Percentiles rank a stretch among this genome's conserved stretches.
Conservation (phyloP, 371 early-diverging fungal genomes). For the Rhizopus microsporus region DNA sequence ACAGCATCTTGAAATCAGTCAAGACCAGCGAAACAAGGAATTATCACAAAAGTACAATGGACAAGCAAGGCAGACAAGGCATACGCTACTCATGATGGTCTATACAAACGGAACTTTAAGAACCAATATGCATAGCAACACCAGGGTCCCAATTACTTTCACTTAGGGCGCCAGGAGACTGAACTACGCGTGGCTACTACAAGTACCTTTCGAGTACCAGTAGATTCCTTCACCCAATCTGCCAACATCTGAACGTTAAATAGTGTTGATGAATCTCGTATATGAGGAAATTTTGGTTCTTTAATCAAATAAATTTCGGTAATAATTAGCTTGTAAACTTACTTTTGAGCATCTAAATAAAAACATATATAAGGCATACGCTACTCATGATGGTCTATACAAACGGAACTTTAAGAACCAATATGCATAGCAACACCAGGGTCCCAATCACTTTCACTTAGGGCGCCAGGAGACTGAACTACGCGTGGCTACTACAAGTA, state of each 20-base stretch:
- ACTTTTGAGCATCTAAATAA: too few relatives aligned
- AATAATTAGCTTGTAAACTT: too few relatives aligned
- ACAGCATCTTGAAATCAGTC: too few relatives aligned
- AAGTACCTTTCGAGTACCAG: slow-evolving; percentile 5
- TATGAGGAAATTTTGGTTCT: too few relatives aligned
- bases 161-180: slow-evolving; percentile 17
- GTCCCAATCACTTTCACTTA: slow-evolving; percentile 17
- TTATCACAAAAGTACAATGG: slow-evolving; percentile 18
- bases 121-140: slow-evolving; percentile 18
- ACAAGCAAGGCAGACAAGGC: slow-evolving; percentile 17
- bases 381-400: slow-evolving; percentile 19
- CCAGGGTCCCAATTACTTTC: slow-evolving; percentile 14
- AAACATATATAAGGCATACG: slow-evolving; percentile 16
- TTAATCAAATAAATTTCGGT: too few relatives aligned
- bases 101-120: slow-evolving; percentile 14
- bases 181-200: slow-evolving; percentile 17
- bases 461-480: slow-evolving; percentile 17
- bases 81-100: slow-evolving; percentile 18
- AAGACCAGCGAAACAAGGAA: slow-evolving; percentile 15
- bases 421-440: slow-evolving; percentile 16
- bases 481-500: slow-evolving; percentile 16
- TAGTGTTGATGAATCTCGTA: too few relatives aligned
- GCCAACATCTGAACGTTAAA: too few relatives aligned
- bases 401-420: slow-evolving; percentile 15
- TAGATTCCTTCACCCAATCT: slow-evolving; percentile 1